Percentiles rank a stretch among this genome's conserved stretches.
phyloP scores from a whole-genome alignment of 2,329 filamentous ascomycete genomes.

The Aspergillus phoenicis region DNA sequence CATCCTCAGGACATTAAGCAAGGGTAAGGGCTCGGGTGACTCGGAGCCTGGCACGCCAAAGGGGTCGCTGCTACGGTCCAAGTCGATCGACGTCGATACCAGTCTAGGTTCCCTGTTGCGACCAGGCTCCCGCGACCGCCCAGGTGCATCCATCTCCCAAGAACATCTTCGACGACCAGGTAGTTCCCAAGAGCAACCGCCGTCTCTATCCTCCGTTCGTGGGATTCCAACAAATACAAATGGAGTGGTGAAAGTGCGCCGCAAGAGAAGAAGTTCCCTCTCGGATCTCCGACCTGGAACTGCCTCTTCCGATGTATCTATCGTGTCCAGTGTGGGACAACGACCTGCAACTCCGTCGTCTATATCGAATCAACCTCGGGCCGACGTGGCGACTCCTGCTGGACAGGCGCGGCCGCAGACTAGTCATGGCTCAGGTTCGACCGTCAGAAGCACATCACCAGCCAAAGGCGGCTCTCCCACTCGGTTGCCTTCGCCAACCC shows the following conservation, averaged over 20 bases:
- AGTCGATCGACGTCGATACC: conserved; percentile 73
- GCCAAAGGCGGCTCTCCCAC: conserved; percentile 34
- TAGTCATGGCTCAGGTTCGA: conserved; percentile 32
- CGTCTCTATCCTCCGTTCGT: conserved; percentile 55
- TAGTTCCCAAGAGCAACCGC: conserved; percentile 51
- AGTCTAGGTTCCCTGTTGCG: conserved; percentile 51
- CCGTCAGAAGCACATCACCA: conserved; percentile 35
- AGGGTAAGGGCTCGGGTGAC: conserved; percentile 66
- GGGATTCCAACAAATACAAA: conserved; percentile 49
- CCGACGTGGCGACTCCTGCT: conserved; percentile 33
- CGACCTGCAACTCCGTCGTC: conserved; percentile 40
- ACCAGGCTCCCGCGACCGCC: conserved; percentile 59
- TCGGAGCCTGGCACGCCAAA: conserved; percentile 70
- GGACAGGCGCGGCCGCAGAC: conserved; percentile 34
- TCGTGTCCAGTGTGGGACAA: conserved; percentile 38
- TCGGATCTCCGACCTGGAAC: conserved; percentile 79
- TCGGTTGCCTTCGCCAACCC: conserved; percentile 35
- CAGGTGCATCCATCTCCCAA: conserved; percentile 53
- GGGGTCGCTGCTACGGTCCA: conserved; percentile 67
- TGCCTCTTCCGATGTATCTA: conserved; percentile 56
- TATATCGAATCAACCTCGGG: conserved; percentile 28
- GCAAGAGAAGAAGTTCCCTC: conserved; percentile 86
- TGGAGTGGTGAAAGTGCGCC: conserved; percentile 54
- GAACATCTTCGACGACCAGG: conserved; percentile 47
- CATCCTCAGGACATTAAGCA: conserved; percentile 86